Conservation (phyloP, 2,329 filamentous ascomycete genomes). For the Colletotrichum sublineola region DNA sequence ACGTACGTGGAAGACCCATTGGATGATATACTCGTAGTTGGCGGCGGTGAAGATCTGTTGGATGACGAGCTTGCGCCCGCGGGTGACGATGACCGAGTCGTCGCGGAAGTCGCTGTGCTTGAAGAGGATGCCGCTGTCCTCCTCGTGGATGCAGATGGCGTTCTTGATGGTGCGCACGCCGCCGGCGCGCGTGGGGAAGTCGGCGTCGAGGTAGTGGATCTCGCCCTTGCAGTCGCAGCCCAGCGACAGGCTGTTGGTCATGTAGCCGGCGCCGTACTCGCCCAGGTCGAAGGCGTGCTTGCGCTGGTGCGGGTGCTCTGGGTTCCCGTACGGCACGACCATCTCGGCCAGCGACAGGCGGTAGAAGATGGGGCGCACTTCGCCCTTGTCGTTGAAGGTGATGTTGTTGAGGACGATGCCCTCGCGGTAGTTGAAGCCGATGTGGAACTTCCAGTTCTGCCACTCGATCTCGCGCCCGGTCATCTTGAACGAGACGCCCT, state of each 20-base stretch:
- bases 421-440: slow-evolving; percentile 96
- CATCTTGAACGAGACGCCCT: slow-evolving; percentile 88
- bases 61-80: slow-evolving; percentile 86
- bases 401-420: slow-evolving; percentile 93
- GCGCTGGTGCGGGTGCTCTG: slow-evolving; percentile 82
- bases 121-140: slow-evolving; percentile 91
- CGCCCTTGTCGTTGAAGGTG: slow-evolving; percentile 87
- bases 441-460: slow-evolving; percentile 95
- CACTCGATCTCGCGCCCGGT: slow-evolving; percentile 81
- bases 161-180: slow-evolving; percentile 88
- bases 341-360: slow-evolving; percentile 91
- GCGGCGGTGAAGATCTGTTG: slow-evolving; percentile 95
- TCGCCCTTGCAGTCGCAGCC: slow-evolving; percentile 90
- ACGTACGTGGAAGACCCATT: slow-evolving; percentile 82
- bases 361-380: slow-evolving; percentile 85
- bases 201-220: slow-evolving; percentile 92
- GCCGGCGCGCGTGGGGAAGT: slow-evolving; percentile 84
- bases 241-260: slow-evolving; percentile 82
- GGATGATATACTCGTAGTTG: slow-evolving; percentile 88
- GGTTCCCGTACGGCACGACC: slow-evolving; percentile 91
- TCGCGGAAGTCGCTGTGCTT: slow-evolving; percentile 96
- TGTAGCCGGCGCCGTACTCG: slow-evolving; percentile 85
- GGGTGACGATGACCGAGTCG: slow-evolving; percentile 86
- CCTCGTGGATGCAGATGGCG: slow-evolving; percentile 94
- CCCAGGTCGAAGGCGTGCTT: slow-evolving; percentile 87